Conservation (phyloP, 169 alveolate genomes). For the Eimeria praecox region DNA sequence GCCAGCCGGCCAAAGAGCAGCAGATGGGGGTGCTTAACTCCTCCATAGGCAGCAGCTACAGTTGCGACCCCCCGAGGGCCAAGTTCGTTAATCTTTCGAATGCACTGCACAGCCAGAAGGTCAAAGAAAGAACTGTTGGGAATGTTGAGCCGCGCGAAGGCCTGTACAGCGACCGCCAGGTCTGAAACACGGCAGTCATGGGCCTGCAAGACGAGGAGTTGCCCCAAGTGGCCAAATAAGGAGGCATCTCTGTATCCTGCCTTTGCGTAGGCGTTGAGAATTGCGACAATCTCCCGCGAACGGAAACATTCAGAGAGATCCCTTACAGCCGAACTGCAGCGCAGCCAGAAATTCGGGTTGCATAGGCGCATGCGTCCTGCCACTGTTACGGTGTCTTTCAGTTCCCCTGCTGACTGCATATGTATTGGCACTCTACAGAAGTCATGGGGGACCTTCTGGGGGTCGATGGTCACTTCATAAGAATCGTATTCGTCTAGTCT, state of each 20-base stretch:
- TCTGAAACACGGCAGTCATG: constrained; percentile 81
- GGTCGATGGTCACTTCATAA: constrained; percentile 64
- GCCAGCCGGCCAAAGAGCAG: constrained; percentile 16
- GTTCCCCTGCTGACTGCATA: constrained; percentile 77
- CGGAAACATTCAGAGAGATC: constrained; percentile 74
- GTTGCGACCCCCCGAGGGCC: constrained; percentile 80
- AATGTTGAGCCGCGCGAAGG: constrained; percentile 75
- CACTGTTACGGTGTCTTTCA: constrained; percentile 54
- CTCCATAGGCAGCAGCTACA: constrained; percentile 74
- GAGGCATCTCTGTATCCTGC: constrained; percentile 53
- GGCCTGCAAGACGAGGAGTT: constrained; percentile 67
- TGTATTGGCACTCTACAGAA: constrained; percentile 80
- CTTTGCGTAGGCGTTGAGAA: constrained; percentile 78
- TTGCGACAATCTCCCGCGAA: constrained; percentile 72
- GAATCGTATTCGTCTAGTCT: constrained; percentile 79
- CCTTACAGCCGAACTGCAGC: constrained; percentile 80
- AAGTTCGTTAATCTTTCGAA: constrained; percentile 27
- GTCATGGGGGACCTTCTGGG: constrained; percentile 64
- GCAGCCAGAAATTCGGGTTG: constrained; percentile 82
- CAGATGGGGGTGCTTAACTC: constrained; percentile 34
- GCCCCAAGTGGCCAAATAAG: constrained; percentile 70
- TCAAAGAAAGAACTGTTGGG: constrained; percentile 66
- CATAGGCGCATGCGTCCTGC: constrained; percentile 75
- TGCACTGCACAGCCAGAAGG: constrained; percentile 70
- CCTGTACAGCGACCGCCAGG: constrained; percentile 79